Evolutionary conservation across 2,329 filamentous ascomycete species (phyloP).

Genomic region (Fusarium sp.): DNA sequence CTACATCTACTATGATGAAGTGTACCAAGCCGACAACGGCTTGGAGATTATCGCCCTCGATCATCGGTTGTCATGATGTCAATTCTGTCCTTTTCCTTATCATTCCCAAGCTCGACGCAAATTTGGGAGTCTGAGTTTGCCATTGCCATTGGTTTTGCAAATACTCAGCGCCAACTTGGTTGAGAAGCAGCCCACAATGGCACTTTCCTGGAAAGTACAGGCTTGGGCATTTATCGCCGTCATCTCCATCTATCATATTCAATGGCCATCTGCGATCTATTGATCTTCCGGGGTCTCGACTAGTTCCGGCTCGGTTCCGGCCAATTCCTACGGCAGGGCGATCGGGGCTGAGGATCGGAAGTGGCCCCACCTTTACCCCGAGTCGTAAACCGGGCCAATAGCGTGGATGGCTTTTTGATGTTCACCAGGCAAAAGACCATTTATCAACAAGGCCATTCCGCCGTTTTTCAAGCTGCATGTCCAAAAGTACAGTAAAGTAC

Average conservation of each 20-base stretch:
- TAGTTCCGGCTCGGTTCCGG: not conserved
- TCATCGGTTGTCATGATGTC: not conserved
- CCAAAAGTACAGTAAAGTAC: not conserved
- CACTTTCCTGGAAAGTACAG: not conserved
- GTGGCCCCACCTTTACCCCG: constrained; percentile 2
- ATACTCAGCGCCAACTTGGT: not conserved
- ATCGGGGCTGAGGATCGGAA: not conserved
- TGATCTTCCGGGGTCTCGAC: not conserved
- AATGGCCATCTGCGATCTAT: not conserved
- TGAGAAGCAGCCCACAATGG: not conserved
- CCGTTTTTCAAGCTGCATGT: not conserved
- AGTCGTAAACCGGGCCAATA: constrained; percentile 9
- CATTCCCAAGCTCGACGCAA: not conserved
- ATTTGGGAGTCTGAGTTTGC: not conserved
- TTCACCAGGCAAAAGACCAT: not conserved
- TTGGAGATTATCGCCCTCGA: not conserved
- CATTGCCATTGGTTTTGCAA: not conserved
- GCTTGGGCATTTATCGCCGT: not conserved
- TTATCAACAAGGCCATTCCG: not conserved
- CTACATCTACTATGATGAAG: not conserved
- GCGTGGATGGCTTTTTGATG: not conserved
- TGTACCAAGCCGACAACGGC: not conserved
- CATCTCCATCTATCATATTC: not conserved
- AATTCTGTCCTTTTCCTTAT: not conserved
- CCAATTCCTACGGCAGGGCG: not conserved